Evolutionary conservation across 2,329 filamentous ascomycete species (phyloP).

Genomic region (Epichloe festucae): DNA sequence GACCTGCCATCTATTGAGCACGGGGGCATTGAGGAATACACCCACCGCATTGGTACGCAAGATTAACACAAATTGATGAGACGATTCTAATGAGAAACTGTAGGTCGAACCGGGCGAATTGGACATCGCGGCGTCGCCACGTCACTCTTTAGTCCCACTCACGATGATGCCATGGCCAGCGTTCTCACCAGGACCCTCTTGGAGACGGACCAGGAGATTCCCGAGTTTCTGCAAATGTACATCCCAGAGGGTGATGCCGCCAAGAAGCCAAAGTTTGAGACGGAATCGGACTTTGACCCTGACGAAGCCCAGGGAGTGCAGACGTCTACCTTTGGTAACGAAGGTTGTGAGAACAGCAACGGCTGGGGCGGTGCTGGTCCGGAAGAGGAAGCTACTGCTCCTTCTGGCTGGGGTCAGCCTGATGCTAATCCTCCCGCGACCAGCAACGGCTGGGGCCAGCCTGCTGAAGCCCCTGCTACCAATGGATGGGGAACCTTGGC

Average conservation of each 20-base stretch:
- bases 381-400: neutral
- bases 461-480: neutral
- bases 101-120: slow-evolving; percentile 85
- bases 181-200: slow-evolving; percentile 70
- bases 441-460: neutral
- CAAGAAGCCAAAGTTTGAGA: slow-evolving; percentile 39
- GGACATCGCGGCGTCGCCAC: slow-evolving; percentile 76
- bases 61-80: neutral
- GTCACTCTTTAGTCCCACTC: slow-evolving; percentile 67
- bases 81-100: neutral
- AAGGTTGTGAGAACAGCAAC: slow-evolving; percentile 6
- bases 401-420: slow-evolving; percentile 6
- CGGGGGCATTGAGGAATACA: slow-evolving; percentile 88
- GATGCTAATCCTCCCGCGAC: neutral
- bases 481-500: neutral
- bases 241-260: slow-evolving; percentile 41
- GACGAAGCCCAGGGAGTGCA: slow-evolving; percentile 12
- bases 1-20: slow-evolving; percentile 63
- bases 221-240: slow-evolving; percentile 63
- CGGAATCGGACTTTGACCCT: slow-evolving; percentile 39
- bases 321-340: slow-evolving; percentile 5
- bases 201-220: slow-evolving; percentile 66
- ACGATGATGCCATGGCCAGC: slow-evolving; percentile 58
- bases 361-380: neutral
- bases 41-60: slow-evolving; percentile 74